A percentile compares a stretch with the other conserved stretches of the same genome.
These are phyloP conservation scores for Alternaria rosae DNA, from an alignment of 2,329 filamentous ascomycete species.

Conservation along the genomic window DNA sequence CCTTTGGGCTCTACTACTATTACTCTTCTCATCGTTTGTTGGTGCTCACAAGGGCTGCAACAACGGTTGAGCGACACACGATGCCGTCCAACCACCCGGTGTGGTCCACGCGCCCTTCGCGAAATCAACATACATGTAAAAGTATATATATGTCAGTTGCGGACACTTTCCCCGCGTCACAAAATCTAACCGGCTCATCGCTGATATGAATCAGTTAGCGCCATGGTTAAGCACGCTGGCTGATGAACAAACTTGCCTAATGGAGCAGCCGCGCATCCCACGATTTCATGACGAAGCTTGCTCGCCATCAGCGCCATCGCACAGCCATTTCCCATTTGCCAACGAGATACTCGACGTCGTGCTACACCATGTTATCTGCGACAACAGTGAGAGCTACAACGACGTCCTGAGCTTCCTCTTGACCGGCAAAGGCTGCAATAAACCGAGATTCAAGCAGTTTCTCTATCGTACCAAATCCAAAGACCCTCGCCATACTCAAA, in stretches of 20 bases:
- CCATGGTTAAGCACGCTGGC: neutral
- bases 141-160: neutral
- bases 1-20: neutral
- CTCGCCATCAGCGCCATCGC: no score
- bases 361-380: no score
- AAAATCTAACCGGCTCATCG: neutral
- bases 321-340: no score
- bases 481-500: neutral
- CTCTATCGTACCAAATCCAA: neutral
- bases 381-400: neutral
- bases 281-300: neutral
- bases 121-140: no score
- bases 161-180: accelerated
- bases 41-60: neutral
- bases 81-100: neutral
- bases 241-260: no score
- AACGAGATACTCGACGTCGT: no score
- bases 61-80: neutral
- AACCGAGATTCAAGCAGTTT: neutral
- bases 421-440: neutral
- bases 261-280: no score
- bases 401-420: neutral
- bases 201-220: neutral
- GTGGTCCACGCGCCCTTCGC: neutral
- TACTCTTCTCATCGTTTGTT: neutral